Percentiles rank a stretch among this genome's conserved stretches.
phyloP scores from a whole-genome alignment of 192 early-diverging fungal species.

The Podila epicladia region DNA sequence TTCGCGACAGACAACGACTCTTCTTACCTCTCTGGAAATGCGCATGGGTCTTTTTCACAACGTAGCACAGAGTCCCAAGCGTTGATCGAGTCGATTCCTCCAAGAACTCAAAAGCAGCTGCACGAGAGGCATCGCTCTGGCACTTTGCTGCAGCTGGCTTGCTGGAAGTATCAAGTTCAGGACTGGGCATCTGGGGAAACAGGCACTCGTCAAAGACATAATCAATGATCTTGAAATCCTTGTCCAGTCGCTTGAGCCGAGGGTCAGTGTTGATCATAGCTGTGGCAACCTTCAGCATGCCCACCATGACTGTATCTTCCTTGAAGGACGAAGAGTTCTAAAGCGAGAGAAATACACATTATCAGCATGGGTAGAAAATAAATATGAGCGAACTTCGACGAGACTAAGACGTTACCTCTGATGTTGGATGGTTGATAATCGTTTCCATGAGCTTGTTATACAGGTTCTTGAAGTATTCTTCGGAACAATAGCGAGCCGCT shows the following conservation, averaged over 20 bases:
- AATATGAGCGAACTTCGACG: not conserved
- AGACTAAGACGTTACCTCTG: conserved; percentile 20
- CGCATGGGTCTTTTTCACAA: conserved; percentile 44
- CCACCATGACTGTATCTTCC: conserved; percentile 55
- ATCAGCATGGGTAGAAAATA: not conserved
- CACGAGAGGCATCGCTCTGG: conserved; percentile 48
- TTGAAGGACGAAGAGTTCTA: conserved; percentile 38
- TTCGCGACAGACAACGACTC: not conserved
- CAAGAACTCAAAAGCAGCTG: conserved; percentile 51
- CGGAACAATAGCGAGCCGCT: conserved; percentile 14
- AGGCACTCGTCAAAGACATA: conserved; percentile 57
- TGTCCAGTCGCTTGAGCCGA: conserved; percentile 31
- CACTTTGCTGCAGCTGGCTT: conserved; percentile 38
- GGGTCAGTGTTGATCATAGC: conserved; percentile 38
- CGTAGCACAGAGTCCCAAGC: conserved; percentile 31
- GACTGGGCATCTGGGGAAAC: conserved; percentile 17
- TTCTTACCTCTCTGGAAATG: conserved; percentile 51
- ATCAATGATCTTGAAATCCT: conserved; percentile 18
- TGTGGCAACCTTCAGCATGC: conserved; percentile 52
- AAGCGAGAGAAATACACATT: not conserved
- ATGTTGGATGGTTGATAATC: conserved; percentile 25
- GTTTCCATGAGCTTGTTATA: conserved; percentile 31
- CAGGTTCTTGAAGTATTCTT: conserved; percentile 15
- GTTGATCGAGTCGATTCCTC: conserved; percentile 34
- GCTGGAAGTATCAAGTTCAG: not conserved